Conservation (phyloP, 345 rosid species). For the Euphorbia peplus region DNA sequence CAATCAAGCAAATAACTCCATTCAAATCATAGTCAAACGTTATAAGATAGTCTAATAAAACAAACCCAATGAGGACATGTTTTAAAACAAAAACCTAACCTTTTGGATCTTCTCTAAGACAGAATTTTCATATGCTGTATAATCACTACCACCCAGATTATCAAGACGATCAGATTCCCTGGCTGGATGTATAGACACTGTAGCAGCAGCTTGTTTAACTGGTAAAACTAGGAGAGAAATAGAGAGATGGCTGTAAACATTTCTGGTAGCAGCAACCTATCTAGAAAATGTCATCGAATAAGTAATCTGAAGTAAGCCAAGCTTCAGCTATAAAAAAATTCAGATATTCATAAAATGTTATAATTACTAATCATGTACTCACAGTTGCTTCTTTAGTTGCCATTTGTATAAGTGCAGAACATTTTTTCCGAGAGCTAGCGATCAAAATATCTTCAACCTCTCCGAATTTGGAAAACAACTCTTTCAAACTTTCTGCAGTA, state of each 20-base stretch:
- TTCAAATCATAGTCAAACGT: neutral
- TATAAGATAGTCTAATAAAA: neutral
- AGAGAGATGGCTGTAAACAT: constrained; percentile 53
- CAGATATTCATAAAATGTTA: no score
- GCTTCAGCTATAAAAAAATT: no score
- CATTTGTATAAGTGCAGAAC: constrained; percentile 84
- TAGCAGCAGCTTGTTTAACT: constrained; percentile 45
- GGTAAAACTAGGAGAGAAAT: constrained; percentile 80
- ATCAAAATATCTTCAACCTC: constrained; percentile 75
- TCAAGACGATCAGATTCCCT: constrained; percentile 43
- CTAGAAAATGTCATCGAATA: constrained; percentile 10
- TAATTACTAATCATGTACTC: no score
- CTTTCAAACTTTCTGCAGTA: constrained; percentile 54
- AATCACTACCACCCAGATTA: constrained; percentile 67
- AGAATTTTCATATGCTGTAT: constrained; percentile 68
- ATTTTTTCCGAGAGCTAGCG: constrained; percentile 61
- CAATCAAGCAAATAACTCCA: neutral
- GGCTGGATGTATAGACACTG: constrained; percentile 38
- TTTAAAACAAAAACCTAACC: constrained; percentile 31
- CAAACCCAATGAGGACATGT: neutral
- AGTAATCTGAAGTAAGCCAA: neutral
- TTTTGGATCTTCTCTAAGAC: constrained; percentile 58
- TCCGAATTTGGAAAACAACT: constrained; percentile 70
- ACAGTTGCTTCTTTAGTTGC: constrained; percentile 70
- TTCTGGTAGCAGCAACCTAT: constrained; percentile 69